Base-by-base conservation (phyloP, 2,329 filamentous ascomycete genomes). In the Diaporthe australafricana region DNA sequence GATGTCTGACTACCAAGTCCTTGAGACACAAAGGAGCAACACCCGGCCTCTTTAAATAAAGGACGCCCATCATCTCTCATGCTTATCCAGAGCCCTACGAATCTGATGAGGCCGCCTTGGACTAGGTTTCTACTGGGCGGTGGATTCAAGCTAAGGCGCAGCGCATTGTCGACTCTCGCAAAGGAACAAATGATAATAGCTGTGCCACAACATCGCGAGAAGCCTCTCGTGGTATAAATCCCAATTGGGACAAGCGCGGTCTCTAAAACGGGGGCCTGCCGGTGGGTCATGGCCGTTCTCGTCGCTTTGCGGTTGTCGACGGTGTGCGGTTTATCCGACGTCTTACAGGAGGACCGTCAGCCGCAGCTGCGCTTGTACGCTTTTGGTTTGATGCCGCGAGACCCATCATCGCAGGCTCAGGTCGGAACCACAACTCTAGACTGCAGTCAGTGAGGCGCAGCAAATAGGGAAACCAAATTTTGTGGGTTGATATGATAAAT, bases 191-290 rank as follows among this genome's bases (percentile, higher is more conserved):
- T 63, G 27, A 50, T n/a, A n/a, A n/a, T 17, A 57, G 40, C 66
- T 38, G 42, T 48, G 66, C 55, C 27, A 48, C 40, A 56, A 25
- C 9, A 48, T 50, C 11, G 52, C 30, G 40, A 47, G n/a, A 20
- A 25, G 27, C 60, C 25, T 57, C 66, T 68, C 66, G 66, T 69
- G 53, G 53, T 60, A 69, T 69, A 60, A 50, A 60, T 30, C 66
- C 66, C 66, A n/a, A 22, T 69, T 30, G 53, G 66, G 53, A 69
- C 22, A 63, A 35, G 60, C 30, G 42, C 42, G 27, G 40, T 20
- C 17, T 35, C 40, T 2, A 22, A 30, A 20, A 14, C 32, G 9
- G 52, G 30, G 11, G 20, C 32, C n/a, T 20, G 57, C 40, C 40
- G 27, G 57, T 62, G 57, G 57, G 42, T 30, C 60, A 14, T 17